These are phyloP conservation scores for Pseudozyma thailandica DNA, from an alignment of 1,284 basidiomycete species.

Conservation along the genomic window DNA sequence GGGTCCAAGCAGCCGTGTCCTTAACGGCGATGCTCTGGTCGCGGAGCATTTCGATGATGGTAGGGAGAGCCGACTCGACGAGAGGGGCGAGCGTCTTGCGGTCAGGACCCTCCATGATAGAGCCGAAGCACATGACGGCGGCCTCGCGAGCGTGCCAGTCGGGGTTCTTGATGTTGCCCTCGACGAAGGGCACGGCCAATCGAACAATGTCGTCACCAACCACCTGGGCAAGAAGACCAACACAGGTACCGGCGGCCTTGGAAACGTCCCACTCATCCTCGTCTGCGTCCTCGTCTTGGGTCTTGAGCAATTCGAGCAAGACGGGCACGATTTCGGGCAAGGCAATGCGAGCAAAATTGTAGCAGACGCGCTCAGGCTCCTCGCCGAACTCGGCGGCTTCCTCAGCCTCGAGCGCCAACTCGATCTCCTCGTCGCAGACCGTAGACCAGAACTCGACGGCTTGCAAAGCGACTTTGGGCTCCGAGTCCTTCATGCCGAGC, in stretches of 20 bases:
- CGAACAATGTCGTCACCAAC: slow-evolving; percentile 91
- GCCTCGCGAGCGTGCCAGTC: slow-evolving; percentile 98
- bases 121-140: slow-evolving; percentile 97
- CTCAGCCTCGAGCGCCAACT: slow-evolving; percentile 88
- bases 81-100: slow-evolving; percentile 85
- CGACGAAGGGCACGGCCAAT: slow-evolving; percentile 96
- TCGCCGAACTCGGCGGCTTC: slow-evolving; percentile 95
- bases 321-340: slow-evolving; percentile 94
- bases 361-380: slow-evolving; percentile 85
- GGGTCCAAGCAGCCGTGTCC: slow-evolving; percentile 97
- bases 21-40: slow-evolving; percentile 88
- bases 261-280: slow-evolving; percentile 99
- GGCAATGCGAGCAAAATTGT: slow-evolving; percentile 92
- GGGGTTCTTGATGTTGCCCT: slow-evolving; percentile 85
- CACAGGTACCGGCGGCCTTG: slow-evolving; percentile 96
- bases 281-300: slow-evolving; percentile 95
- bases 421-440: slow-evolving; percentile 96
- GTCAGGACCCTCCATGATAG: slow-evolving; percentile 95
- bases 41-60: slow-evolving; percentile 94
- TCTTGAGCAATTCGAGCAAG: slow-evolving; percentile 85
- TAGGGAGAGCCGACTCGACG: slow-evolving; percentile 91
- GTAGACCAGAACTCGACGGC: slow-evolving; percentile 99
- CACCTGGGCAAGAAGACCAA: slow-evolving; percentile 86
- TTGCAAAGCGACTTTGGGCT: slow-evolving; percentile 91
- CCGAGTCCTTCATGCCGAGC: slow-evolving; percentile 95